Evolutionary conservation across 371 early-diverging fungal genomes (phyloP), one percentile per base, ranked within the genome.

Genomic region (Apophysomyces trapeziformis): DNA sequence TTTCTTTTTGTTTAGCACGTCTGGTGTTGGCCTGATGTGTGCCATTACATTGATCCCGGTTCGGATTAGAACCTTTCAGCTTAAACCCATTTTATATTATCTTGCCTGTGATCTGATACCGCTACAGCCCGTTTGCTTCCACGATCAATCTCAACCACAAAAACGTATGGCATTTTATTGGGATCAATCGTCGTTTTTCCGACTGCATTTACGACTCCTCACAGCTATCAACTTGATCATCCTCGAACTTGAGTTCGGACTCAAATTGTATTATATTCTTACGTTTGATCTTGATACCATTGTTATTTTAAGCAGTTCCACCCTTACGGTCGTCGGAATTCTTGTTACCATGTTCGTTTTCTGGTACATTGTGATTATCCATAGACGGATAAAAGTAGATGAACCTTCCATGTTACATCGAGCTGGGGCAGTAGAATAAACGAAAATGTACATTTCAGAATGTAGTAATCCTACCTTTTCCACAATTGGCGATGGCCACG

Each of bases 71-170:
- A 57, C 64, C 47, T 77, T 80, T 66, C 68, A 64, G 60, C 63
- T 80, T n/a, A 77, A 77, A 65, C 80, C 80, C 0, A 67, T 80
- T 9, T 38, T 77, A 36, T 80, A 73, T n/a, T 80, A 80, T 37
- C 47, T 80, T 47, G 77, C 72, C 2, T 71, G 64, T 12, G 77
- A 80, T 57, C 38, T 80, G 12, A 71, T 75, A 9, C 72, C 77
- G 21, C 38, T 75, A n/a, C 62, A 66, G 26, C 77, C 75, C 8
- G 64, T 79, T 16, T 26, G 60, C 7, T 66, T 73, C 26, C 21
- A 44, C 1, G 65, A 68, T 45, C 38, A 61, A 4, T 54, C 58
- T 7, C 64, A 61, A 35, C 47, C 67, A 5, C 78, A 78, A 38
- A 47, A 63, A 46, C 71, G 80, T 0, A 73, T 80, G 57, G 57